These are phyloP conservation scores for Hymenoscyphus linearis DNA, from an alignment of 2,329 filamentous ascomycete genomes.

Conservation along the genomic window DNA sequence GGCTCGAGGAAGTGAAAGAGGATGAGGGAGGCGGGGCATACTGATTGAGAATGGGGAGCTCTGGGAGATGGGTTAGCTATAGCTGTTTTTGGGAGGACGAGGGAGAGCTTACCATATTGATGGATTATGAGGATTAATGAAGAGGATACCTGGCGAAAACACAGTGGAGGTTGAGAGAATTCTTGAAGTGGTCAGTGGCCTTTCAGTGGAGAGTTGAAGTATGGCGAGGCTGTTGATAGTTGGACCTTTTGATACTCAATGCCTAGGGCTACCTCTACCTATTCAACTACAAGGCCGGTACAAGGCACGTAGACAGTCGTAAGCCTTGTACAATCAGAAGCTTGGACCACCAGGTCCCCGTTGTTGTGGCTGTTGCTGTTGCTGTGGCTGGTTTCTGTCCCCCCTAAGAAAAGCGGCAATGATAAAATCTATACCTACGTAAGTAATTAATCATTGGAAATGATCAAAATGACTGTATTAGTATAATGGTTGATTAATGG, in stretches of 20 bases:
- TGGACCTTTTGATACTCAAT: conserved; percentile 1
- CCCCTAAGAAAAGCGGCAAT: neutral
- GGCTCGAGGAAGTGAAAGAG: conserved; percentile 6
- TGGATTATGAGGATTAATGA: neutral
- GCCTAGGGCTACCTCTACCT: conserved; percentile 5
- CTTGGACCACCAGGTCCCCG: conserved; percentile 25
- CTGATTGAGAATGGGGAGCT: conserved; percentile 94
- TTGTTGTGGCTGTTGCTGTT: too few species aligned
- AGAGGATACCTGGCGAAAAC: neutral
- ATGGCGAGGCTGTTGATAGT: conserved; percentile 9
- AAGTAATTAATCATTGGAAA: neutral
- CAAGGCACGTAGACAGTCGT: conserved; percentile 28
- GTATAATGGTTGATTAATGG: neutral
- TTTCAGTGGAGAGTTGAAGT: neutral
- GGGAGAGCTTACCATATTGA: conserved; percentile 28
- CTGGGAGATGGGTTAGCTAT: conserved; percentile 44
- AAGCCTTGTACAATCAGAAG: conserved; percentile 30
- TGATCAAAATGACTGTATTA: neutral
- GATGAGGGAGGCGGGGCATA: conserved; percentile 40
- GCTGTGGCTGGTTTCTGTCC: too few species aligned
- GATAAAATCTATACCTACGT: neutral
- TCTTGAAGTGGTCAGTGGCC: neutral
- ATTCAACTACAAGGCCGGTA: too few species aligned
- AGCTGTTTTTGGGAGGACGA: conserved; percentile 8
- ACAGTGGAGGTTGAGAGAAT: neutral